Base-by-base conservation (phyloP, 208 protist species). In the Phytomonas serpens region DNA sequence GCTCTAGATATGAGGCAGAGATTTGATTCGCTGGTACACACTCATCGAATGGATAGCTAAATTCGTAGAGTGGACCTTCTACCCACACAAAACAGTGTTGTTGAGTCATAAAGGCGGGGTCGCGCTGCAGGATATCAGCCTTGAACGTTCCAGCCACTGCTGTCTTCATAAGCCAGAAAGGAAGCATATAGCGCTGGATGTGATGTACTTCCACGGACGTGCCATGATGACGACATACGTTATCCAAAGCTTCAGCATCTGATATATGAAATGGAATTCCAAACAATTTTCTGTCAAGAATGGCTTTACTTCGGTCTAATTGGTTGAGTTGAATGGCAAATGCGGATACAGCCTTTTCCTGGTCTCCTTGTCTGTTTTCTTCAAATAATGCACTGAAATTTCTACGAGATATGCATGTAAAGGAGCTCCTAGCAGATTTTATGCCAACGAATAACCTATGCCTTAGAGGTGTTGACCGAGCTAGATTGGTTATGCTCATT, bases 21-120 rank as follows among this genome's bases (percentile, higher is more conserved):
- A 93, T 74, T 64, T 96, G 91, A 80, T 94, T 96, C 29, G 88
- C 77, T 4, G 84, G 73, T 71, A 91, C 78, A 73, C 84, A 87
- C 73, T 96, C 91, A 4, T 83, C 91, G 74, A 96, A 94, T 3
- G 91, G 91, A 66, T 94, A 96, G 71, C 78, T 84, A 75, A 94
- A 96, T 64, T 92, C 78, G 76, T 96, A 96, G 38, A 81, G 77
- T 11, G 91, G 91, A 11, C 86, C 86, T 71, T 92, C 86, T 34
- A 94, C 75, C 89, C 89, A 96, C 71, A 92, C 82, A 32, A 89
- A 73, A 77, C 82, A 89, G 73, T 93, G 84, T 16, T 87, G 82
- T 80, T 89, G 86, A 29, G 87, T 94, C 68, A 94, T 31, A 42
- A 85, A 89, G 3, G 82, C 80, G 5, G 84, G 84, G 72, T 96